Evolutionary conservation across 352 stramenopile species (phyloP).

Genomic region (Phytophthora sojae): DNA sequence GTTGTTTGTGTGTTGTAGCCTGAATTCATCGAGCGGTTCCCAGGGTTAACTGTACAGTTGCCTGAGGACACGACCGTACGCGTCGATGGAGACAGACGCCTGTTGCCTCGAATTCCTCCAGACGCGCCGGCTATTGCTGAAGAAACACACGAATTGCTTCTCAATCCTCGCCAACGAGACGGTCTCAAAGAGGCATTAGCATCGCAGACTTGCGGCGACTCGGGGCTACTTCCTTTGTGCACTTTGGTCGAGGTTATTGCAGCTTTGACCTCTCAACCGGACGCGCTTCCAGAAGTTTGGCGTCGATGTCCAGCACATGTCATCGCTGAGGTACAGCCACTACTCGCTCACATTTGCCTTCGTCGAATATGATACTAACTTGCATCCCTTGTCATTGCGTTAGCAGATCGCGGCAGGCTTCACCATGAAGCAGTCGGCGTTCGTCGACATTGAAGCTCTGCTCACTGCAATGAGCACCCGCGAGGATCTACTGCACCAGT

Average conservation of each 20-base stretch:
- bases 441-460: conserved; percentile 52
- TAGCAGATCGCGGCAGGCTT: conserved; percentile 50
- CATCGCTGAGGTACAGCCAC: conserved; percentile 51
- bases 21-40: conserved; percentile 62
- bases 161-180: conserved; percentile 56
- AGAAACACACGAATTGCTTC: conserved; percentile 44
- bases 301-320: conserved; percentile 44
- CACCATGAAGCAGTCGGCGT: conserved; percentile 25
- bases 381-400: neutral
- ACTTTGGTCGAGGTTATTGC: conserved; percentile 46
- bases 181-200: conserved; percentile 34
- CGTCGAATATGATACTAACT: neutral
- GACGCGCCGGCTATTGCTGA: conserved; percentile 56
- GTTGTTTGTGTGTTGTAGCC: conserved; percentile 41
- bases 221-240: conserved; percentile 33
- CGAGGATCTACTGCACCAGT: conserved; percentile 34
- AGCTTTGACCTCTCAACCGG: conserved; percentile 36
- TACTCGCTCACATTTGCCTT: neutral
- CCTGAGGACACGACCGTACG: conserved; percentile 61
- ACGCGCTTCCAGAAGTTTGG: conserved; percentile 57
- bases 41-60: conserved; percentile 59
- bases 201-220: conserved; percentile 22
- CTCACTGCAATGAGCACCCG: conserved; percentile 39
- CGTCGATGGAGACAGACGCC: conserved; percentile 43
- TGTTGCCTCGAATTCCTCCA: conserved; percentile 40